Base-by-base conservation (phyloP, 2,329 filamentous ascomycete species). In the Aspergillus vadensis region DNA sequence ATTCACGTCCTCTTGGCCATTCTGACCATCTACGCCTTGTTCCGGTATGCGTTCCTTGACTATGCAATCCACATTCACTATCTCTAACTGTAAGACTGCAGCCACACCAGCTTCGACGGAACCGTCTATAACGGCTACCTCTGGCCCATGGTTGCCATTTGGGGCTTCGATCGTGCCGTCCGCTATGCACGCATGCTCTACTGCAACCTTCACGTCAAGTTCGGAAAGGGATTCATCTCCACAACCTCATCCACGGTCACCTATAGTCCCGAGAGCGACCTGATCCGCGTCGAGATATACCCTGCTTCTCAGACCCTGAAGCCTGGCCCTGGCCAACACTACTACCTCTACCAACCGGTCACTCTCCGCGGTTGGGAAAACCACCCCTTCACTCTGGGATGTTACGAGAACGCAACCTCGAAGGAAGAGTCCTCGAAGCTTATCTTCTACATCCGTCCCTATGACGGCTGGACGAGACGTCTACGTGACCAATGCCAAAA, bases 121-220 rank as follows among this genome's bases (percentile, higher is more conserved):
- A 75, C 74, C n/a, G 75, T 78, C 60, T 83, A 78, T 65, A 75
- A 81, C 58, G 69, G 69, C 17, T 84, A 80, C 61, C 75, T 83
- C 21, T 83, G 80, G 76, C 76, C 80, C 4, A 75, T 77, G 36
- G 75, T 81, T 8, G 71, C 70, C 3, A 72, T 84, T 30, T 84
- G 82, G 82, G 27, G 70, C 10, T 73, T 82, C 25, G 82, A 84
- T 54, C 74, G 81, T n/a, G 8, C 17, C 5, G 4, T 59, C 2
- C 60, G 60, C 30, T 38, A 56, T 39, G 19, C 44, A 5, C 76
- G 80, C 30, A 55, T 80, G 14, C 56, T 76, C n/a, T 74, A 73
- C 58, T 80, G 78, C 67, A 79, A 79, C 49, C 55, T 77, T n/a
- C 67, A 68, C 49, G 59, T 76, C 14, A 19, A 23, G 2, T 30